Evolutionary conservation across 352 stramenopile species (phyloP).

Genomic region (Pythium aquatile): DNA sequence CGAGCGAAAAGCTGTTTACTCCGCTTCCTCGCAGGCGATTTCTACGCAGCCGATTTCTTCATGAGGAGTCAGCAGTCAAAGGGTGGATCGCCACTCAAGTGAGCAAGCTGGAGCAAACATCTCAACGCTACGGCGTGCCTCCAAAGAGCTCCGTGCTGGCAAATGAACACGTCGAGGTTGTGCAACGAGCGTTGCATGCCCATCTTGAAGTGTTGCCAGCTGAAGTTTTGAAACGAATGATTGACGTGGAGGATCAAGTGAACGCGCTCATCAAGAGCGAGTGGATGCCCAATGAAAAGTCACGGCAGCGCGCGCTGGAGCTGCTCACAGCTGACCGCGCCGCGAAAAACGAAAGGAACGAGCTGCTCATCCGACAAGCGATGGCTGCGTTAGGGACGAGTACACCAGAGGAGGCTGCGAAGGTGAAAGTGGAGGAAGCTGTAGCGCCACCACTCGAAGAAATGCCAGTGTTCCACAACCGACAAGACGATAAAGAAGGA

Average conservation of each 20-base stretch:
- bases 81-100: conserved; percentile 40
- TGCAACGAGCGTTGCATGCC: conserved; percentile 53
- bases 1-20: conserved; percentile 24
- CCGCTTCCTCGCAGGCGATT: conserved; percentile 47
- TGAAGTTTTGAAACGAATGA: conserved; percentile 55
- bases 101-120: conserved; percentile 39
- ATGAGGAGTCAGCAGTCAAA: conserved; percentile 45
- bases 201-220: conserved; percentile 59
- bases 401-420: not conserved
- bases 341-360: conserved; percentile 39
- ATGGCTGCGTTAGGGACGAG: conserved; percentile 30
- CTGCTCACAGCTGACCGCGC: conserved; percentile 33
- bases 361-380: conserved; percentile 52
- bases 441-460: too few species aligned
- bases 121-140: conserved; percentile 45
- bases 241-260: conserved; percentile 45
- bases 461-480: too few species aligned
- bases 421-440: too few species aligned
- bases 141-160: conserved; percentile 39
- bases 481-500: too few species aligned
- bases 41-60: conserved; percentile 45
- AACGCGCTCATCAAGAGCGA: conserved; percentile 50
- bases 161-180: conserved; percentile 44
- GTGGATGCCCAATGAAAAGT: conserved; percentile 59
- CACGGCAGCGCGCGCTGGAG: conserved; percentile 43